A percentile compares a stretch with the other conserved stretches of the same genome.
Evolutionary conservation across 2,329 filamentous ascomycete genomes (phyloP).

Genomic region (Colletotrichum magnum): DNA sequence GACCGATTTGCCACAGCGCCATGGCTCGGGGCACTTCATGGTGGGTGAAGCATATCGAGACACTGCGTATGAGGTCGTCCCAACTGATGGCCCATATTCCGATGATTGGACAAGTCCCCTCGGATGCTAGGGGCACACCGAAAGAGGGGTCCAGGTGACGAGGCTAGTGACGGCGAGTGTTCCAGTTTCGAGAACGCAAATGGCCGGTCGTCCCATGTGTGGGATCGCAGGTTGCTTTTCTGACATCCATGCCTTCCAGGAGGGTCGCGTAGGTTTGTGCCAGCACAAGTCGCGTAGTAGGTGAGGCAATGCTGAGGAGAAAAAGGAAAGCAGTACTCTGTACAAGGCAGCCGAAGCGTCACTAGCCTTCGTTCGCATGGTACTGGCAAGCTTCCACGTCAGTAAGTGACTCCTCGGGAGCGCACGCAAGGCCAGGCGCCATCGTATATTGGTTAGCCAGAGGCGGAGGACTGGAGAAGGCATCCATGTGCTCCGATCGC

Average conservation of each 20-base stretch:
- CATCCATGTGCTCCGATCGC: slow-evolving; percentile 20
- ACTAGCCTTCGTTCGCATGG: too few species aligned
- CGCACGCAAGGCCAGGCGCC: not conserved
- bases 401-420: not conserved
- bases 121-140: not conserved
- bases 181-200: not conserved
- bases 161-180: slow-evolving; percentile 3
- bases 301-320: not conserved
- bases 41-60: slow-evolving; percentile 4
- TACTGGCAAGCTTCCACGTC: too few species aligned
- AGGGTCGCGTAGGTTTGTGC: slow-evolving; percentile 13
- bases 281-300: too few species aligned
- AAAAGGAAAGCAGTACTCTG: too few species aligned
- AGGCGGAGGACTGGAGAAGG: slow-evolving; percentile 10
- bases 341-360: too few species aligned
- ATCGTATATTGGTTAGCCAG: not conserved
- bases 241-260: not conserved
- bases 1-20: slow-evolving; percentile 23
- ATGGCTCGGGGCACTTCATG: not conserved
- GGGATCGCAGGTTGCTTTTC: slow-evolving; percentile 4
- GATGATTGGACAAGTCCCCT: slow-evolving; percentile 8
- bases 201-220: not conserved
- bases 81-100: not conserved
- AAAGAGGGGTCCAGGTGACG: slow-evolving; percentile 8
- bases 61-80: slow-evolving; percentile 19